Conservation (phyloP, 2,329 filamentous ascomycete species). For the Claviceps africana region DNA sequence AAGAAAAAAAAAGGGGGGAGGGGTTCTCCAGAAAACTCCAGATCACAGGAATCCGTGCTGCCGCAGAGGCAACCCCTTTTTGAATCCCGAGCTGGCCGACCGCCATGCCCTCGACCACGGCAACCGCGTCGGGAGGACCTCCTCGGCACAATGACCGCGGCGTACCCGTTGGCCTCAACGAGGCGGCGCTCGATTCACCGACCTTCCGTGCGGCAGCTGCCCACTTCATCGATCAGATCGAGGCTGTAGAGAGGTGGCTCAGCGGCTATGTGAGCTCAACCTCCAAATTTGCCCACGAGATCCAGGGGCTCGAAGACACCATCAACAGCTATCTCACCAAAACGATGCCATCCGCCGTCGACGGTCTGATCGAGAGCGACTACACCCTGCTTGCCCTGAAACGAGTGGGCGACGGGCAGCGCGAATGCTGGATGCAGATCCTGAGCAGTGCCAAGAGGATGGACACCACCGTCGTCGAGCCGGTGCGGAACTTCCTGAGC, state of each 20-base stretch:
- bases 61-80: background rate
- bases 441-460: constrained; percentile 62
- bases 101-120: constrained; percentile 11
- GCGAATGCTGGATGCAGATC: constrained; percentile 74
- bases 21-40: background rate
- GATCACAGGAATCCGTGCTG: constrained; percentile 3
- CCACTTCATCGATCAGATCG: constrained; percentile 85
- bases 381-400: constrained; percentile 82
- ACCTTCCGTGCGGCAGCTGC: constrained; percentile 79
- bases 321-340: constrained; percentile 65
- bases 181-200: constrained; percentile 91
- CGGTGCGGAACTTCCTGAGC: constrained; percentile 62
- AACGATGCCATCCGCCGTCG: constrained; percentile 63
- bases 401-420: constrained; percentile 69
- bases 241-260: constrained; percentile 85
- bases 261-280: constrained; percentile 43
- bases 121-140: constrained; percentile 1
- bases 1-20: no score
- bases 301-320: constrained; percentile 62
- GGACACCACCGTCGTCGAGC: constrained; percentile 65
- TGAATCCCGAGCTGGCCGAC: background rate
- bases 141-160: constrained; percentile 20
- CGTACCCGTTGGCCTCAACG: constrained; percentile 73
- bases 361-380: constrained; percentile 84
- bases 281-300: constrained; percentile 42